Percentiles rank a stretch among this genome's conserved stretches.
Evolutionary conservation across 2,329 filamentous ascomycete species (phyloP).

Genomic region (Claviceps sp.): DNA sequence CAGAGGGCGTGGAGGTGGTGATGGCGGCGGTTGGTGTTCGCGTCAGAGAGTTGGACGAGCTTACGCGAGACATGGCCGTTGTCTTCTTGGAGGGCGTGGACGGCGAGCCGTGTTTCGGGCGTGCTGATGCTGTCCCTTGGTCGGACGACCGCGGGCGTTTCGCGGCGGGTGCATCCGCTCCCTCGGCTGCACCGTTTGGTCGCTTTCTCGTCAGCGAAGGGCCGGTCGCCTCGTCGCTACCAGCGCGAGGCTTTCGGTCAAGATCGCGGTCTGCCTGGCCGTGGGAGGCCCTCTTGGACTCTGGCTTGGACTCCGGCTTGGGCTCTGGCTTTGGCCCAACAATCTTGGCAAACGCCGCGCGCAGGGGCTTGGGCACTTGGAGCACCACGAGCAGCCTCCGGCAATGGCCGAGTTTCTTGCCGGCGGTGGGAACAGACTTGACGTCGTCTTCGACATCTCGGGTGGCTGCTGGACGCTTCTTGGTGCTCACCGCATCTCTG

Average conservation of each 20-base stretch:
- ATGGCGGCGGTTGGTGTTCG: conserved; percentile 37
- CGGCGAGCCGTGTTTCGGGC: conserved; percentile 23
- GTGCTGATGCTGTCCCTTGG: conserved; percentile 12
- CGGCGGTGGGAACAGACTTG: background rate
- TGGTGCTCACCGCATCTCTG: conserved; percentile 11
- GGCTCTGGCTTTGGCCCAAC: conserved; percentile 26
- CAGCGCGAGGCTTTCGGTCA: conserved; percentile 22
- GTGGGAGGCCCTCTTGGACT: conserved; percentile 23
- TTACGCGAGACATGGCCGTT: conserved; percentile 37
- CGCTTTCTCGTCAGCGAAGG: conserved; percentile 32
- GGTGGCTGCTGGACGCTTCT: conserved; percentile 15
- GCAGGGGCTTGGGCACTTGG: conserved; percentile 33
- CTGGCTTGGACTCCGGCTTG: conserved; percentile 20
- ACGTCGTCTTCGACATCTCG: conserved; percentile 20
- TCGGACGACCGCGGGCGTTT: conserved; percentile 33
- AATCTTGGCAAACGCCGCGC: conserved; percentile 31
- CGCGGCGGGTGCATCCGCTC: conserved; percentile 21
- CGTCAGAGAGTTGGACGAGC: conserved; percentile 38
- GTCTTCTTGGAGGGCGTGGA: conserved; percentile 40
- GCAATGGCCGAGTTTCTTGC: conserved; percentile 10
- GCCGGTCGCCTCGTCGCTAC: conserved; percentile 28
- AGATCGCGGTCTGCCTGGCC: conserved; percentile 11
- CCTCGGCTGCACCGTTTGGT: conserved; percentile 25
- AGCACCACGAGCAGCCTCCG: conserved; percentile 30
- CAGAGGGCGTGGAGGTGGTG: conserved; percentile 19